Base-by-base conservation (phyloP, 192 early-diverging fungal species). In the Podila verticillata region DNA sequence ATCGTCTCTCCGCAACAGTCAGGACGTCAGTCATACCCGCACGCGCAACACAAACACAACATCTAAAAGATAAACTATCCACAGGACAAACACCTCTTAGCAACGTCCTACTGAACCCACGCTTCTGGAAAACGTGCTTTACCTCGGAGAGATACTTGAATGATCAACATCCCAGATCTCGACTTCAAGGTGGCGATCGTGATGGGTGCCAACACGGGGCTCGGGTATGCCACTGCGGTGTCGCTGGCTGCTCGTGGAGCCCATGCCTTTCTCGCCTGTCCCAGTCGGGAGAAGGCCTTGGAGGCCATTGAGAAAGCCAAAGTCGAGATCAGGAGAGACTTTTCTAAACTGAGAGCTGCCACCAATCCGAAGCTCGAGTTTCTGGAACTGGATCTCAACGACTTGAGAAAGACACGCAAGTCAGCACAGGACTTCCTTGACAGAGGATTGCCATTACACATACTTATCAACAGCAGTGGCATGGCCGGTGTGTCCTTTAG, bases 361-460 rank as follows among this genome's bases (percentile, higher is more conserved):
- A n/a, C n/a, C n/a, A n/a, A n/a, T n/a, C n/a, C n/a, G n/a, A 54
- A 66, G 15, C 49, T 65, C 15, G 72, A 73, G 28, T 65, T 47
- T 34, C 66, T 73, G 48, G 28, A 65, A 17, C 64, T 73, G 63
- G 63, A 73, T 32, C 51, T 73, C 30, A 9, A 8, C 10, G 48
- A 32, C 22, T 66, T 65, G 30, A 73, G 59, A 34, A 47, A 4
- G 39, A 30, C 35, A 7, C 57, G 39, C 26, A 6, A 48, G 20
- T n/a, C 65, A 2, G 84, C 84, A 2, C 70, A 83, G 22, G 56
- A 47, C n/a, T 83, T 83, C 49, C 24, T 84, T 9, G 22, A 44
- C n/a, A 31, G 39, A 29, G 57, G 57, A n/a, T 65, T 86, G 12
- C 84, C 84, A 17, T 72, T 85, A n/a, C 84, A 85, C 39, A 85